Evolutionary conservation across 164 flowering plant genomes (phyloP).

Genomic region (Dillenia turbinata): DNA sequence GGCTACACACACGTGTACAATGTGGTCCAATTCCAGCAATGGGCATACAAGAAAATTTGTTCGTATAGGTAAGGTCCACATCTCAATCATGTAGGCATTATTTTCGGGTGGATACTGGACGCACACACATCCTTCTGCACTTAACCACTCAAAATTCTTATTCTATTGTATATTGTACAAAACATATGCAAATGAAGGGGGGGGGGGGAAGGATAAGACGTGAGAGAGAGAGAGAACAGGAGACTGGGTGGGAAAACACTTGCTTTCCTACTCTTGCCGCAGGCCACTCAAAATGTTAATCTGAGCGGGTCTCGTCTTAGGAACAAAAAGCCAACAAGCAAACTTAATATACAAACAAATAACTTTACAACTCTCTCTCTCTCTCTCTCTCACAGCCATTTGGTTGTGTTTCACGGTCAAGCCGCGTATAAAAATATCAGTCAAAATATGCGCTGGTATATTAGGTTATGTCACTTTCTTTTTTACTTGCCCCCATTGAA

Average conservation of each 20-base stretch:
- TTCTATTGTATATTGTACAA: neutral
- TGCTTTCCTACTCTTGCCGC: slow-evolving; percentile 8
- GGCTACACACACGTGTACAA: slow-evolving; percentile 44
- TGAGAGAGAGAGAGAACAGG: slow-evolving; percentile 10
- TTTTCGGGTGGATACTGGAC: slow-evolving; percentile 12
- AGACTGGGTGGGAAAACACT: slow-evolving; percentile 15
- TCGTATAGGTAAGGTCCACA: slow-evolving; percentile 28
- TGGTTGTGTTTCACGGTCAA: neutral
- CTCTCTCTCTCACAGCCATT: neutral
- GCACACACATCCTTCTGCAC: slow-evolving; percentile 7
- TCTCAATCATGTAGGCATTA: slow-evolving; percentile 39
- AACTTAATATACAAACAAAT: slow-evolving; percentile 7
- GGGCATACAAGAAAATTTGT: slow-evolving; percentile 19
- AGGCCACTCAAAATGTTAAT: slow-evolving; percentile 7
- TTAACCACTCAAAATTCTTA: slow-evolving; percentile 1
- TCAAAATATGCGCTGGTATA: too few relatives aligned
- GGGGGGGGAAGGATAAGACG: neutral
- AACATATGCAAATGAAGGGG: neutral
- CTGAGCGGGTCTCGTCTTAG: neutral
- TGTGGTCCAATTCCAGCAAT: slow-evolving; percentile 22
- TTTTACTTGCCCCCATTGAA: too few relatives aligned
- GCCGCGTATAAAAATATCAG: too few relatives aligned
- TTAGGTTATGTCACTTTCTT: too few relatives aligned
- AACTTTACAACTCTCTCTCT: neutral
- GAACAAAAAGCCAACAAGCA: neutral